These are phyloP conservation scores for Senecio squalidus DNA, from an alignment of 140 eudicot species.

Conservation along the genomic window DNA sequence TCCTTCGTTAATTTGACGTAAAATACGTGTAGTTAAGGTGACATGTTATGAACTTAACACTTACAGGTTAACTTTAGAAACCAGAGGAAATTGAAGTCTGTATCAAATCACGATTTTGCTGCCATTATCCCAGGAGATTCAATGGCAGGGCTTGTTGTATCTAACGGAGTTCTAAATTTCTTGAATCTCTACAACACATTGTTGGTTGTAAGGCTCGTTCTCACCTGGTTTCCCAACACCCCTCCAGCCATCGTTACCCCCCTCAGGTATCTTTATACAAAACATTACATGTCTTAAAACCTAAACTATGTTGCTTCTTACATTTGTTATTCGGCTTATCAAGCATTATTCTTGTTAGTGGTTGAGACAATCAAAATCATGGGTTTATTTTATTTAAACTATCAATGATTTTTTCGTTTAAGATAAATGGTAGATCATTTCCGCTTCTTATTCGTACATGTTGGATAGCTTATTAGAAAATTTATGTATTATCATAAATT, in stretches of 20 bases:
- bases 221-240: slow-evolving; percentile 94
- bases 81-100: slow-evolving; percentile 29
- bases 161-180: slow-evolving; percentile 77
- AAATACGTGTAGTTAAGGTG: background rate
- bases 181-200: slow-evolving; percentile 80
- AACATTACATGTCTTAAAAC: background rate
- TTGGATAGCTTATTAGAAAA: too few species aligned
- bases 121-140: slow-evolving; percentile 91
- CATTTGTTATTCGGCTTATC: background rate
- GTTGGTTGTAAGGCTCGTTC: slow-evolving; percentile 82
- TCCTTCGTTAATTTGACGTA: background rate
- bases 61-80: slow-evolving; percentile 53
- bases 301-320: background rate
- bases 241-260: slow-evolving; percentile 89
- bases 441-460: too few species aligned
- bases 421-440: too few species aligned
- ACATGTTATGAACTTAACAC: background rate
- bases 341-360: background rate
- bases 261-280: slow-evolving; percentile 50
- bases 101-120: slow-evolving; percentile 62
- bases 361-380: too few species aligned
- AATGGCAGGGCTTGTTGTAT: slow-evolving; percentile 78
- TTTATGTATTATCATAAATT: too few species aligned
- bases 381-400: too few species aligned
- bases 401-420: too few species aligned